Base-by-base conservation (phyloP, 176 grass and related monocot species). In the Carex littledalei region DNA sequence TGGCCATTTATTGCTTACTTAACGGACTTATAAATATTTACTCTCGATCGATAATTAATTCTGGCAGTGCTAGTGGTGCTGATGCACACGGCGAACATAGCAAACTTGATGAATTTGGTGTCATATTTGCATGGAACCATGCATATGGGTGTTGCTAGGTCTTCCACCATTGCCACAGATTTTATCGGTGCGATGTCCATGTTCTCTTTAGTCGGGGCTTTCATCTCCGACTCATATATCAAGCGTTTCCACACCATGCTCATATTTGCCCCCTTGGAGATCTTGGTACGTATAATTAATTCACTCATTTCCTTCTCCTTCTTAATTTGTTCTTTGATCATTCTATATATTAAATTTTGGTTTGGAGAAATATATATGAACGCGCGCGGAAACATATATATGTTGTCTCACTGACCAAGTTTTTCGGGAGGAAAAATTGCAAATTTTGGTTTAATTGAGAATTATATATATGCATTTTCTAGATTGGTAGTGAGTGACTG, bases 191-290 rank as follows among this genome's bases (percentile, higher is more conserved):
- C 90, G 0, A 41, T 84, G 43, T 89, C 66, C 32, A 67, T 87
- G 72, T 89, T 95, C 79, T 79, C 90, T 85, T 85, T 95, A 54
- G 15, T 95, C 0, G 90, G 93, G 0, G 93, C 90, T 14, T 92
- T 95, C 80, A 53, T 95, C 72, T 95, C 93, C 0, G 93, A 92
- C 41, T 95, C 93, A 5, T 95, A 92, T 78, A 68, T 89, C 79
- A 89, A 84, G 20, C 69, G 93, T 39, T 95, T 91, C 60, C 78
- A 87, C 50, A 89, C 89, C 14, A 89, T 92, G 22, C 83, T 90
- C 85, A 88, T 92, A 9, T 92, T 95, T 34, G 87, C 72, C 0
- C 85, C 87, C 1, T 14, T 91, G 14, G 93, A 87, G 54, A 68
- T 92, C 73, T 15, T 92, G 88, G 93, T 84, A n/a, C n/a, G n/a